Conservation (phyloP, 2,329 filamentous ascomycete genomes). For the Cordyceps tenuipes region DNA sequence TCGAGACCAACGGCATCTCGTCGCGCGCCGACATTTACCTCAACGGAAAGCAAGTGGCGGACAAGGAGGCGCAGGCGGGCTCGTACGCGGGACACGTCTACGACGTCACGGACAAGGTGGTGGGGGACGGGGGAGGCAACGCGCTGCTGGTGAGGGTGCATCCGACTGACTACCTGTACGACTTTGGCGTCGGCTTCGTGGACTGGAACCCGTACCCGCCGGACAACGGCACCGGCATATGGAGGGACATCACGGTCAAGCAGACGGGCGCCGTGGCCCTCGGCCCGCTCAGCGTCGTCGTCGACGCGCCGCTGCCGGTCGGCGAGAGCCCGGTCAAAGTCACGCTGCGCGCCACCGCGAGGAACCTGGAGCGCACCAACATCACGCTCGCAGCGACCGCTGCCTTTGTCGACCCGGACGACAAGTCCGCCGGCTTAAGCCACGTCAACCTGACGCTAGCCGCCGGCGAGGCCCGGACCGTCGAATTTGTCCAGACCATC, state of each 20-base stretch:
- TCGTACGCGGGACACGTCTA: conserved; percentile 48
- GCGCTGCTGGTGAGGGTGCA: conserved; percentile 45
- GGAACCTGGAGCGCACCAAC: conserved; percentile 31
- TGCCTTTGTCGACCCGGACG: conserved; percentile 27
- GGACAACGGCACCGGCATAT: conserved; percentile 56
- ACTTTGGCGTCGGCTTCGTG: conserved; percentile 51
- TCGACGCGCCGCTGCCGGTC: conserved; percentile 27
- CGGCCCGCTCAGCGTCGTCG: conserved; percentile 36
- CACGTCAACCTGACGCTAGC: conserved; percentile 28
- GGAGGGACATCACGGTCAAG: conserved; percentile 49
- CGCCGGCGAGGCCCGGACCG: conserved; percentile 28
- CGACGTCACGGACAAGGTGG: conserved; percentile 40
- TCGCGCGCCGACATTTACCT: conserved; percentile 53
- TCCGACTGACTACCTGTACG: conserved; percentile 50
- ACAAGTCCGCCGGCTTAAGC: conserved; percentile 18
- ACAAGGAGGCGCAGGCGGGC: conserved; percentile 41
- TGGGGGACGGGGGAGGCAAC: conserved; percentile 33
- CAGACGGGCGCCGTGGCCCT: conserved; percentile 44
- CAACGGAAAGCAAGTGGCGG: conserved; percentile 45
- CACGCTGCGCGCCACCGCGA: conserved; percentile 29
- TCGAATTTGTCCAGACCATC: conserved; percentile 28
- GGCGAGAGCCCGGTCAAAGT: conserved; percentile 22
- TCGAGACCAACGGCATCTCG: conserved; percentile 51
- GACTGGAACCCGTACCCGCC: conserved; percentile 56
- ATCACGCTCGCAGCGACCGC: conserved; percentile 29